Base-by-base conservation (phyloP, 306 rosid species). In the Herpetospermum pedunculosum region DNA sequence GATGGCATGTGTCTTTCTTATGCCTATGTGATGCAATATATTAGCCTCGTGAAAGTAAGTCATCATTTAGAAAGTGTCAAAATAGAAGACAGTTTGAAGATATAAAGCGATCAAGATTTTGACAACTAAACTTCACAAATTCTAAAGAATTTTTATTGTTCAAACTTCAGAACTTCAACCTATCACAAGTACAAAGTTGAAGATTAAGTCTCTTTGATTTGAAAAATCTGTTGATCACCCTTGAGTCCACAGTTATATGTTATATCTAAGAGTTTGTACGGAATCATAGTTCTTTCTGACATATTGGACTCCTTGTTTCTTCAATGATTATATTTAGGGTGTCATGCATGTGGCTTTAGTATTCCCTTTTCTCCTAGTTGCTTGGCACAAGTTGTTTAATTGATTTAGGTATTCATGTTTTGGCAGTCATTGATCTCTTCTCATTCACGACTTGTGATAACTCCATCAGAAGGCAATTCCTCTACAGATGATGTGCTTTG, bases 391-490 rank as follows among this genome's bases (percentile, higher is more conserved):
- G 23, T 15, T 63, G 18, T 26, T 43, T 44, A 64, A 44, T 43
- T 65, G 38, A 40, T 54, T 8, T 18, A 25, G 30, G 4, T 18
- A 29, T 37, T 10, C 15, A 13, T 48, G 18, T 58, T 86, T 80
- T 82, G 85, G 83, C 89, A 91, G 98, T 94, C 98, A 78, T 74
- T 94, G 79, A 79, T 94, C 81, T 91, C 97, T 81, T 91, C 97
- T 63, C 90, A 82, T 75, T 88, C 98, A 76, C 89, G 97, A 79
- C 98, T 94, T 84, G 92, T 94, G 68, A 84, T 94, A 68, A 82
- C 84, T 52, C 81, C 98, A 77, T 81, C 98, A 8, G 98, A 91
- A 82, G 81, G 72, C 57, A 81, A 84, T 50, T 78, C 90, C 77
- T 73, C 92, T 67, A 44, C 83, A 40, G 86, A 82, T 80, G 85